Percentiles rank a stretch among this genome's conserved stretches.
Evolutionary conservation across 2,329 filamentous ascomycete genomes (phyloP).

Genomic region (Phialophora chinensis): DNA sequence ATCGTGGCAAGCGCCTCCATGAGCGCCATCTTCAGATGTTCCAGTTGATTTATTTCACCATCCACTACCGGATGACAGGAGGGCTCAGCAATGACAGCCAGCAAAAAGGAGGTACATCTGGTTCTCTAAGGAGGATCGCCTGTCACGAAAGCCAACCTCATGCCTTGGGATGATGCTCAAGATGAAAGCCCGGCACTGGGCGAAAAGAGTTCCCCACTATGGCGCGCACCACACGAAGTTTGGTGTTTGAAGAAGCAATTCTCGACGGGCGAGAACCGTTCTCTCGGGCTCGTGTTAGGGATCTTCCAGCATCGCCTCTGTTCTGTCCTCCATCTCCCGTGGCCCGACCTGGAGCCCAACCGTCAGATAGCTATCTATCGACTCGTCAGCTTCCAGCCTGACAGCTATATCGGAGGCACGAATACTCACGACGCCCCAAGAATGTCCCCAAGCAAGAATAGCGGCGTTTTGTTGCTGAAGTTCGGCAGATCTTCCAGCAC

Average conservation of each 20-base stretch:
- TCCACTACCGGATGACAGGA: not conserved
- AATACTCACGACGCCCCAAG: slow-evolving; percentile 11
- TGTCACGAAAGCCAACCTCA: not conserved
- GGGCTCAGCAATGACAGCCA: not conserved
- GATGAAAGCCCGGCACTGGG: not conserved
- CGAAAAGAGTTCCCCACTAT: not conserved
- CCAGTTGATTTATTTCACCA: not conserved
- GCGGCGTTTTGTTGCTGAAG: slow-evolving; percentile 35
- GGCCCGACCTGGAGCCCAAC: not conserved
- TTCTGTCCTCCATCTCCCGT: slow-evolving; percentile 3
- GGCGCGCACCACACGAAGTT: not conserved
- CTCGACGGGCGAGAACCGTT: not conserved
- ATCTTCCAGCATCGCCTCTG: not conserved
- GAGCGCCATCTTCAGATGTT: not conserved
- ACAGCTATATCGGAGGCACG: not conserved
- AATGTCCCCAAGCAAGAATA: slow-evolving; percentile 29
- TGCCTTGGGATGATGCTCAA: not conserved
- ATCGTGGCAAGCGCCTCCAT: not conserved
- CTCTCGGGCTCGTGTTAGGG: not conserved
- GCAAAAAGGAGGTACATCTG: not conserved
- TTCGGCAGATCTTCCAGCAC: slow-evolving; percentile 35
- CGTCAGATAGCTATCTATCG: not conserved
- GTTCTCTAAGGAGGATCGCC: not conserved
- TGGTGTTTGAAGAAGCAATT: not conserved
- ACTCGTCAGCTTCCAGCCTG: not conserved